phyloP scores from a whole-genome alignment of 176 grass and related monocot species.

The Chrysopogon serrulatus region DNA sequence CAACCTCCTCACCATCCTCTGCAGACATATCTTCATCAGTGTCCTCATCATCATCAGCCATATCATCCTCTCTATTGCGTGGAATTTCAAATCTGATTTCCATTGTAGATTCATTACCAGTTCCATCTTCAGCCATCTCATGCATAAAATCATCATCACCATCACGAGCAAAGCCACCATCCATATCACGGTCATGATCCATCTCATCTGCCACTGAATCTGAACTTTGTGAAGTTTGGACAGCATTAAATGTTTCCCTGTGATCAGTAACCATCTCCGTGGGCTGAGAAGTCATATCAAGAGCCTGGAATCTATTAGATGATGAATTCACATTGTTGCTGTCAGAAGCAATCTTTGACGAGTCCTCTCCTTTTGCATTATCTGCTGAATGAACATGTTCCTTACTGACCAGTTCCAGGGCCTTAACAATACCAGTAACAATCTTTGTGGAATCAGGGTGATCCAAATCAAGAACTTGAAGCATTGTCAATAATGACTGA shows the following conservation, averaged over 20 bases:
- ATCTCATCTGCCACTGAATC: constrained; percentile 86
- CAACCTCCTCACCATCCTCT: constrained; percentile 76
- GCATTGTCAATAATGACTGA: constrained; percentile 54
- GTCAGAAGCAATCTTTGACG: constrained; percentile 44
- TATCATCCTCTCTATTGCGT: constrained; percentile 74
- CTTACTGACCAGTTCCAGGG: constrained; percentile 84
- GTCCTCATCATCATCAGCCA: constrained; percentile 74
- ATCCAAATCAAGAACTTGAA: constrained; percentile 88
- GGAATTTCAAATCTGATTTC: constrained; percentile 95
- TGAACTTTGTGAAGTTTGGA: constrained; percentile 57
- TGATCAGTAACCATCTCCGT: constrained; percentile 61
- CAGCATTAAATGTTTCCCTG: constrained; percentile 58
- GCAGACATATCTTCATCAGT: constrained; percentile 79
- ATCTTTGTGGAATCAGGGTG: constrained; percentile 91
- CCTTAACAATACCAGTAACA: constrained; percentile 80
- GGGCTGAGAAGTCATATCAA: constrained; percentile 67
- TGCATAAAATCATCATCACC: constrained; percentile 95
- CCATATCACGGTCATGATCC: constrained; percentile 77
- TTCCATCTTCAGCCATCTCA: constrained; percentile 82
- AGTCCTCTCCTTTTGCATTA: constrained; percentile 63
- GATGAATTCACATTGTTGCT: constrained; percentile 52
- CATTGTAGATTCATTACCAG: constrained; percentile 73
- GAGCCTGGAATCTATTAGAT: constrained; percentile 59
- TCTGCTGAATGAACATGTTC: constrained; percentile 83
- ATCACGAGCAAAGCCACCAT: constrained; percentile 55